These are phyloP conservation scores for Benincasa hispida DNA, from an alignment of 306 rosid species.

Conservation along the genomic window DNA sequence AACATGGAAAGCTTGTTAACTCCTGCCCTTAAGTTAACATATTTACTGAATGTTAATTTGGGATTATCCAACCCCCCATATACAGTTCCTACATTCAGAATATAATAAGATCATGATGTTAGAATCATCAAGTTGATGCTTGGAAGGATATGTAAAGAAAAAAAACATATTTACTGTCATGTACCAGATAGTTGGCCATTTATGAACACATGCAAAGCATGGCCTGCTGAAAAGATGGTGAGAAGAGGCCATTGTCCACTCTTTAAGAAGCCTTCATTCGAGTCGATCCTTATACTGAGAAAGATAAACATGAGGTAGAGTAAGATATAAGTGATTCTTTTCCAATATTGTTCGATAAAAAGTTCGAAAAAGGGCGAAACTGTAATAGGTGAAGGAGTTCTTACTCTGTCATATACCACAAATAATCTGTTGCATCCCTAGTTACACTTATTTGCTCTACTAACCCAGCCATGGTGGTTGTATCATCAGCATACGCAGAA, in stretches of 20 bases:
- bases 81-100: slow-evolving; percentile 44
- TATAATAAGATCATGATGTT: background rate
- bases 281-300: slow-evolving; percentile 57
- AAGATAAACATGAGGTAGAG: background rate
- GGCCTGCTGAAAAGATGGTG: slow-evolving; percentile 77
- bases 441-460: slow-evolving; percentile 71
- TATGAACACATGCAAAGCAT: slow-evolving; percentile 78
- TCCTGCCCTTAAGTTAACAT: slow-evolving; percentile 55
- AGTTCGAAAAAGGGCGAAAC: background rate
- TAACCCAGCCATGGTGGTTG: slow-evolving; percentile 40
- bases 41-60: slow-evolving; percentile 46
- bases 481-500: slow-evolving; percentile 30
- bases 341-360: background rate
- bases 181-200: slow-evolving; percentile 83
- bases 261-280: slow-evolving; percentile 58
- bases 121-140: slow-evolving; percentile 2
- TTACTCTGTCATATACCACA: slow-evolving; percentile 99
- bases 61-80: slow-evolving; percentile 49
- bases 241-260: slow-evolving; percentile 56
- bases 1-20: slow-evolving; percentile 83
- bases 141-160: background rate
- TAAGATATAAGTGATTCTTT: background rate
- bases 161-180: slow-evolving; percentile 2
- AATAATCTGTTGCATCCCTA: slow-evolving; percentile 67
- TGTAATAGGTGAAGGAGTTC: slow-evolving; percentile 19